A percentile compares a stretch with the other conserved stretches of the same genome.
phyloP scores from a whole-genome alignment of 2,329 filamentous ascomycete species.

The Teratosphaeria epicoccoides region DNA sequence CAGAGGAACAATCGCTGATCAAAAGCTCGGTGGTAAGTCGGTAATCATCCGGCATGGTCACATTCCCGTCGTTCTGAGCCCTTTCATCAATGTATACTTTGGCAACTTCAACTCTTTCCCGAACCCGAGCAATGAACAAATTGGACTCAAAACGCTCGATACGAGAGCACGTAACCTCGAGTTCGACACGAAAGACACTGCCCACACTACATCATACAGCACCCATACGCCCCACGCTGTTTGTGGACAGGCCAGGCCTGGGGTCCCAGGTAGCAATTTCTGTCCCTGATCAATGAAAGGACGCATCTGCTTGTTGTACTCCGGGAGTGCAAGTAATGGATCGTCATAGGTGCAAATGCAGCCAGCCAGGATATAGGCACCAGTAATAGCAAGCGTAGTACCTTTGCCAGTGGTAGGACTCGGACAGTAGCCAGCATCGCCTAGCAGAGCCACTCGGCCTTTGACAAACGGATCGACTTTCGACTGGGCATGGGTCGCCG shows the following conservation, averaged over 20 bases:
- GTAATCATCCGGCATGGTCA: no score
- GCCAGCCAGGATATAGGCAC: constrained; percentile 24
- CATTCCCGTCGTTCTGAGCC: no score
- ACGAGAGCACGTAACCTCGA: constrained; percentile 6
- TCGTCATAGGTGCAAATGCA: constrained; percentile 12
- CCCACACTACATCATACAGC: constrained; percentile 9
- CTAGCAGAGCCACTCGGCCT: constrained; percentile 19
- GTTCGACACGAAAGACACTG: constrained; percentile 2
- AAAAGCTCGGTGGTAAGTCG: no score
- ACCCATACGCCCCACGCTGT: constrained; percentile 15
- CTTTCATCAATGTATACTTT: background rate
- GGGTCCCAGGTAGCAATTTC: constrained; percentile 21
- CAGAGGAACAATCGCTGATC: no score
- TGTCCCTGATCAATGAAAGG: constrained; percentile 19
- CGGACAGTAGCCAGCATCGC: constrained; percentile 22
- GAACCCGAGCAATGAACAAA: constrained; percentile 5
- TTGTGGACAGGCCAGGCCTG: constrained; percentile 18
- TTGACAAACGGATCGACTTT: constrained; percentile 15
- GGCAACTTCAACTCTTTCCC: constrained; percentile 3
- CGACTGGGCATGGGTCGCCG: no score
- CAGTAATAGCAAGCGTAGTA: constrained; percentile 20
- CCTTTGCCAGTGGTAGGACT: constrained; percentile 24
- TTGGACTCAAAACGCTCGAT: constrained; percentile 7
- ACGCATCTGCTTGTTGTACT: constrained; percentile 20
- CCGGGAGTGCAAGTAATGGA: constrained; percentile 13